Evolutionary conservation across 73 alveolate genomes (phyloP).

Genomic region (Paramecium caudatum): DNA sequence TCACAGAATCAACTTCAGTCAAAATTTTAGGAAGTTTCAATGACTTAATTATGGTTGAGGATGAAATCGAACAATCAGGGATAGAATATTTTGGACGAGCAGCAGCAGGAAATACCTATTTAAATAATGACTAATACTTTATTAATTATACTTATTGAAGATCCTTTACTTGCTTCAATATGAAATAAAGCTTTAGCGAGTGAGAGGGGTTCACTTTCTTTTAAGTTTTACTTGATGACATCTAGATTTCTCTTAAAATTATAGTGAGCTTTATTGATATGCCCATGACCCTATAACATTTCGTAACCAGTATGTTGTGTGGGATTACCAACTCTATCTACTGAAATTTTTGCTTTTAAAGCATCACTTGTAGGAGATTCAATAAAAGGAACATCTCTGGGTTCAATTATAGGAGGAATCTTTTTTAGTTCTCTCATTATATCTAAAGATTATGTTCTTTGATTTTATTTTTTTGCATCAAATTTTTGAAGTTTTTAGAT

Average conservation of each 20-base stretch:
- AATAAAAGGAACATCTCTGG: slow-evolving; percentile 56
- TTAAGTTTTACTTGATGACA: not conserved
- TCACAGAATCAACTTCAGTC: slow-evolving; percentile 54
- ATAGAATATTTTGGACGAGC: slow-evolving; percentile 49
- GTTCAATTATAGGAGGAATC: not conserved
- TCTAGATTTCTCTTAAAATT: slow-evolving; percentile 38
- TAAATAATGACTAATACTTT: not conserved
- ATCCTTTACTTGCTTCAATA: slow-evolving; percentile 54
- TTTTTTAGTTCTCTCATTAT: not conserved
- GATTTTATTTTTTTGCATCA: not conserved
- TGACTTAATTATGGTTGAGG: slow-evolving; percentile 5
- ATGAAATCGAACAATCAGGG: slow-evolving; percentile 53
- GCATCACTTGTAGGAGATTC: not conserved
- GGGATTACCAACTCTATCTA: slow-evolving; percentile 5
- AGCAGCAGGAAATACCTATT: slow-evolving; percentile 62
- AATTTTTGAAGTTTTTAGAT: not conserved
- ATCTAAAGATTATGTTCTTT: not conserved
- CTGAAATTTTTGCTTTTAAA: not conserved
- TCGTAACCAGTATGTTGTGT: not conserved
- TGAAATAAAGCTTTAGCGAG: slow-evolving; percentile 42
- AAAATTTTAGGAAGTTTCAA: slow-evolving; percentile 33
- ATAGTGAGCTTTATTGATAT: slow-evolving; percentile 50
- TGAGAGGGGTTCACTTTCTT: slow-evolving; percentile 47
- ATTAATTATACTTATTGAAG: slow-evolving; percentile 62
- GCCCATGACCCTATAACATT: slow-evolving; percentile 52